Percentiles rank a stretch among this genome's conserved stretches.
These are phyloP conservation scores for Starmerella cellae DNA, from an alignment of 805 yeast genomes.

Conservation along the genomic window DNA sequence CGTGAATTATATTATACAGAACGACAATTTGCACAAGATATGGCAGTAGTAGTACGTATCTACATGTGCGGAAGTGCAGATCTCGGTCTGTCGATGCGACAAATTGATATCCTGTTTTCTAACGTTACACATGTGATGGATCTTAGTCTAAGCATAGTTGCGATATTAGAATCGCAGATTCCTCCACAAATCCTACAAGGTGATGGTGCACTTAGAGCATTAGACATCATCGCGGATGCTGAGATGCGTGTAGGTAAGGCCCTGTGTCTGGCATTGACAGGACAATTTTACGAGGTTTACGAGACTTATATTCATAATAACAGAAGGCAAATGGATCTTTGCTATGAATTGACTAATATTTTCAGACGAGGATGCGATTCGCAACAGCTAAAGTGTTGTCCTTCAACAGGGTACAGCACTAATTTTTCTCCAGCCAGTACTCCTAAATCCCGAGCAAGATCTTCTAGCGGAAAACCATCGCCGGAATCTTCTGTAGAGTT, in stretches of 20 bases:
- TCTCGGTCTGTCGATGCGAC: slow-evolving; percentile 23
- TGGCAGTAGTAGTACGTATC: slow-evolving; percentile 27
- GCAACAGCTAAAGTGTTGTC: neutral
- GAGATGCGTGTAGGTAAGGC: slow-evolving; percentile 26
- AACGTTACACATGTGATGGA: slow-evolving; percentile 27
- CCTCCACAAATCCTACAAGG: slow-evolving; percentile 24
- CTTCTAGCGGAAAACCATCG: neutral
- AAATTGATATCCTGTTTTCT: slow-evolving; percentile 23
- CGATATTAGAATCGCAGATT: slow-evolving; percentile 22
- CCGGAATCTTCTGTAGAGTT: neutral
- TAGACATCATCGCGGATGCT: slow-evolving; percentile 16
- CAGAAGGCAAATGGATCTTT: slow-evolving; percentile 22
- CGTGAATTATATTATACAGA: slow-evolving; percentile 31
- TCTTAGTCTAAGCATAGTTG: slow-evolving; percentile 24
- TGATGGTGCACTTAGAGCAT: slow-evolving; percentile 13
- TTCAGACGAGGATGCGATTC: too few species aligned
- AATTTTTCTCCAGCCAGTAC: neutral
- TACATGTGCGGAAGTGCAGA: slow-evolving; percentile 23
- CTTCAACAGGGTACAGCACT: neutral
- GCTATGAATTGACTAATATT: slow-evolving; percentile 16
- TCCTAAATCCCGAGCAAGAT: neutral
- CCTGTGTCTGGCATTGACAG: slow-evolving; percentile 22
- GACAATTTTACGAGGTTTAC: slow-evolving; percentile 26
- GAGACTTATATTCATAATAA: slow-evolving; percentile 26
- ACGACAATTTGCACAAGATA: slow-evolving; percentile 27